Evolutionary conservation across 116 monocot genomes (phyloP).

Genomic region (Zostera marina): DNA sequence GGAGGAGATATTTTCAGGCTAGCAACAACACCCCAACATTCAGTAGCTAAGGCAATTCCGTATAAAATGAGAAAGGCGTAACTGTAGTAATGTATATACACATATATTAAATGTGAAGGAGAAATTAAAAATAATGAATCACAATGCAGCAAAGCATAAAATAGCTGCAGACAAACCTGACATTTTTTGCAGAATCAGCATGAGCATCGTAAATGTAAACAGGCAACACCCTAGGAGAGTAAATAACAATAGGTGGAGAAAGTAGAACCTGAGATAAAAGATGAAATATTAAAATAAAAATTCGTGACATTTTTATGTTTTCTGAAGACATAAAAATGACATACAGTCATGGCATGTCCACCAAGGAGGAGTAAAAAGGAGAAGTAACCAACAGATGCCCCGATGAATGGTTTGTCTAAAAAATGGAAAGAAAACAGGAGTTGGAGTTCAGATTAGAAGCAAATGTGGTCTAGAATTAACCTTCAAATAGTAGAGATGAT

Average conservation of each 20-base stretch:
- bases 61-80: conserved; percentile 70
- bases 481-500: neutral
- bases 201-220: conserved; percentile 99
- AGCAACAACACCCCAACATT: conserved; percentile 95
- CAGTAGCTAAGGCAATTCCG: conserved; percentile 86
- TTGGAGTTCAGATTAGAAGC: neutral
- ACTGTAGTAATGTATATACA: conserved; percentile 18
- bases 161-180: conserved; percentile 39
- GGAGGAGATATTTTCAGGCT: conserved; percentile 91
- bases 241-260: conserved; percentile 97
- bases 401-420: conserved; percentile 85
- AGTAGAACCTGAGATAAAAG: conserved; percentile 61
- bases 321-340: conserved; percentile 12
- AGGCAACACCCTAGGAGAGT: conserved; percentile 93
- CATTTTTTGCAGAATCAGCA: conserved; percentile 98
- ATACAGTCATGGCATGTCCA: conserved; percentile 94
- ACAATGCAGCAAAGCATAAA: neutral
- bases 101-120: neutral
- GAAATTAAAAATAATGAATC: neutral
- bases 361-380: conserved; percentile 92
- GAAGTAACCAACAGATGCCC: conserved; percentile 96
- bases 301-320: neutral
- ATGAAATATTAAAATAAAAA: neutral
- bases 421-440: conserved; percentile 1
- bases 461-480: neutral